Evolutionary conservation across 2,329 filamentous ascomycete species (phyloP).

Genomic region (Fusarium multiceps): DNA sequence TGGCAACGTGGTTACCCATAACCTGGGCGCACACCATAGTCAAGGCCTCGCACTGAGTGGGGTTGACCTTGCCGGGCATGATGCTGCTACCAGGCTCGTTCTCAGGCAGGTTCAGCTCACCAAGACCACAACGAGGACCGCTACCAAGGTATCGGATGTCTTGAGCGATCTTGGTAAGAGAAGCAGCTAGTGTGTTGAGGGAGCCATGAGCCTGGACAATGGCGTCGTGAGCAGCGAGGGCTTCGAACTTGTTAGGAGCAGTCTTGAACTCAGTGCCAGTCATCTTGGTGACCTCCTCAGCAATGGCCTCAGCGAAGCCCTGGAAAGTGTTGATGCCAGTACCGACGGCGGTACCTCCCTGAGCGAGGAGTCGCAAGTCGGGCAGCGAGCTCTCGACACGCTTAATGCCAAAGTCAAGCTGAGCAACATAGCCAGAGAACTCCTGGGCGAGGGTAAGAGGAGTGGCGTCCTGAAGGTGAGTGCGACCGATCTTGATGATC

Average conservation of each 20-base stretch:
- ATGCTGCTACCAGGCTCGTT: constrained; percentile 98
- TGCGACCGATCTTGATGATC: constrained; percentile 99
- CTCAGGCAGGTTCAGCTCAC: constrained; percentile 92
- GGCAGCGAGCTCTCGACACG: constrained; percentile 86
- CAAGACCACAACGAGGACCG: constrained; percentile 93
- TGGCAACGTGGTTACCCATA: constrained; percentile 95
- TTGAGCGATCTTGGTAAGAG: constrained; percentile 97
- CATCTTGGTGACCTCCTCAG: constrained; percentile 89
- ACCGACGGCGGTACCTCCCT: constrained; percentile 96
- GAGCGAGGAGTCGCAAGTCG: constrained; percentile 86
- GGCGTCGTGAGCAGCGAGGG: constrained; percentile 94
- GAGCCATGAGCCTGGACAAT: constrained; percentile 93
- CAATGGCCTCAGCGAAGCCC: constrained; percentile 94
- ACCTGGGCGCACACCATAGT: constrained; percentile 99
- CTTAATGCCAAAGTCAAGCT: constrained; percentile 90
- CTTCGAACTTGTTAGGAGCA: constrained; percentile 98
- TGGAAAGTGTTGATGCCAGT: constrained; percentile 98
- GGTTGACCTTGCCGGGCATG: constrained; percentile 99
- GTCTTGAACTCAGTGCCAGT: constrained; percentile 95
- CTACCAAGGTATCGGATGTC: constrained; percentile 97
- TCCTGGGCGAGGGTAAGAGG: constrained; percentile 96
- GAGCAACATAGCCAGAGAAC: constrained; percentile 96
- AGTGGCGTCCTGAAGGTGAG: constrained; percentile 96
- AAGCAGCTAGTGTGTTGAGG: constrained; percentile 90
- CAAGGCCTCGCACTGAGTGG: constrained; percentile 95